Base-by-base conservation (phyloP, 345 rosid genomes). In the Lumnitzera littorea region DNA sequence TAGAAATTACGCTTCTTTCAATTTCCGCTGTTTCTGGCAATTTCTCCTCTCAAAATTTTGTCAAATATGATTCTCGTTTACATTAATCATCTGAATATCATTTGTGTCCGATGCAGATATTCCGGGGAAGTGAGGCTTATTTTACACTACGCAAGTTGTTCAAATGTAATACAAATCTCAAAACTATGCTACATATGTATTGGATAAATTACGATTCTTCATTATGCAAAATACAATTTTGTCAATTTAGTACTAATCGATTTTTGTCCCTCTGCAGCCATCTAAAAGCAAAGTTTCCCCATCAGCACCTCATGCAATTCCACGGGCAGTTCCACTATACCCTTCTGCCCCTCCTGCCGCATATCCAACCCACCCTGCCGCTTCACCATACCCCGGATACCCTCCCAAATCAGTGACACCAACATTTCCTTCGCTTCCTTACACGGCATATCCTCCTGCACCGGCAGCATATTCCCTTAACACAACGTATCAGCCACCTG, bases 71-170 rank as follows among this genome's bases (percentile, higher is more conserved):
- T 20, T 20, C 20, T 20, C 20, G 20, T 20, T 20, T 5, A 16
- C 12, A 10, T 13, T 54, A 31, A 11, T 20, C 15, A 2, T 54
- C 20, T 20, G 31, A 8, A 55, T 24, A 55, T 10, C 14, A 12
- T 16, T 9, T 55, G n/a, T 55, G 29, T 13, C 5, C 13, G 11
- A 46, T 29, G 52, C 74, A 81, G 82, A 50, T 77, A 71, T 43
- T 29, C 85, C 0, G 82, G 85, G 43, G 80, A 81, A 61, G 72
- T 81, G 36, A 58, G 82, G 66, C 65, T 81, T 15, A 81, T 73
- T 47, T 17, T 75, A 61, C 78, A 81, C 62, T 73, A 67, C 48
- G 15, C 80, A 14, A 67, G 66, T 57, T 61, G 69, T 57, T 62
- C 67, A 29, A n/a, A 47, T 7, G 29, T 43, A 12, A 24, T 8